These are phyloP conservation scores for Cephaloascus albidus DNA, from an alignment of 805 yeast species.

Conservation along the genomic window DNA sequence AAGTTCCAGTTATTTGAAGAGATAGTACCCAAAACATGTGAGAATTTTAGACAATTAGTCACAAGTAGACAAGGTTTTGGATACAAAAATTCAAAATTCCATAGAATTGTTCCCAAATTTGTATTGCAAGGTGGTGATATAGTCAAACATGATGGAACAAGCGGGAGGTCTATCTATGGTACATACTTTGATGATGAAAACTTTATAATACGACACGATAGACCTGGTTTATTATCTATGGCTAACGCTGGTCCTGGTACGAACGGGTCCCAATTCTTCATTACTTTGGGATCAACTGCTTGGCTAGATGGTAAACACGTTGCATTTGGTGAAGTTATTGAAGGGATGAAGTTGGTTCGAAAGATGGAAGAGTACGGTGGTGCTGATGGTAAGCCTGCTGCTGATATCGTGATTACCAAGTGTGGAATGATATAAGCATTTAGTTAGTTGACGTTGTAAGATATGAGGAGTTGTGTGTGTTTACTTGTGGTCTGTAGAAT, in stretches of 20 bases:
- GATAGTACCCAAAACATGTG: conserved; percentile 62
- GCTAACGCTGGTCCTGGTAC: conserved; percentile 93
- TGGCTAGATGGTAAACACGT: conserved; percentile 77
- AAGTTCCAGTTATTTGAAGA: not conserved
- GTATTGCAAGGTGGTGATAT: conserved; percentile 66
- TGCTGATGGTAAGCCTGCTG: conserved; percentile 54
- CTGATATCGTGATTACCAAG: conserved; percentile 40
- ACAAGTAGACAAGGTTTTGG: conserved; percentile 95
- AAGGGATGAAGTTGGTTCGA: conserved; percentile 42
- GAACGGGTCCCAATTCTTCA: conserved; percentile 86
- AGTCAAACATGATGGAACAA: conserved; percentile 56
- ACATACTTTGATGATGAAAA: conserved; percentile 57
- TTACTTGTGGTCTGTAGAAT: too few relatives aligned
- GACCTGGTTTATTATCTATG: conserved; percentile 81
- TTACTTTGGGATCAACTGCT: conserved; percentile 70
- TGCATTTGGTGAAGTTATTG: conserved; percentile 68
- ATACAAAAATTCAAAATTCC: conserved; percentile 81
- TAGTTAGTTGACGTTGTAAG: too few relatives aligned
- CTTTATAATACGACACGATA: conserved; percentile 64
- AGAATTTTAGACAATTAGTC: conserved; percentile 72
- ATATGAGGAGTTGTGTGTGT: too few relatives aligned
- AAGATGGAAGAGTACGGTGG: conserved; percentile 60
- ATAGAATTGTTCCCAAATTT: conserved; percentile 93
- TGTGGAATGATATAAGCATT: not conserved
- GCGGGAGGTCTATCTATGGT: conserved; percentile 86